phyloP scores from a whole-genome alignment of 768 basidiomycete genomes.

The Auriculariales sp. region DNA sequence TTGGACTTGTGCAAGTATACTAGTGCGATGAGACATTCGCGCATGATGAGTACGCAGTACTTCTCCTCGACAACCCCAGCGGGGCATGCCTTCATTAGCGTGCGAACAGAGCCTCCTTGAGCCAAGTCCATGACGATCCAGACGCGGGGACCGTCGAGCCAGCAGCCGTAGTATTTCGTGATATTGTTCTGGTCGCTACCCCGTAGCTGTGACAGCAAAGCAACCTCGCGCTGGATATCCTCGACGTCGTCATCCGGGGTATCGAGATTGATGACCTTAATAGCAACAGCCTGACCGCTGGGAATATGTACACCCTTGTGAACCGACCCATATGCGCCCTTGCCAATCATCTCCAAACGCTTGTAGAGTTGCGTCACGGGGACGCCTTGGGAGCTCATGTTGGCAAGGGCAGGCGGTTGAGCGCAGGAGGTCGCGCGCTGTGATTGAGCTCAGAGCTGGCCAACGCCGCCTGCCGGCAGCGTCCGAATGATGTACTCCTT shows the following conservation, averaged over 20 bases:
- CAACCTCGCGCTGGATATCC: conserved; percentile 93
- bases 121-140: conserved; percentile 99
- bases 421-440: no score
- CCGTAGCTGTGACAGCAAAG: conserved; percentile 76
- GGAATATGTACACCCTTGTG: conserved; percentile 79
- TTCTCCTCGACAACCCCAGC: conserved; percentile 73
- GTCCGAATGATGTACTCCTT: no score
- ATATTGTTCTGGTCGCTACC: conserved; percentile 72
- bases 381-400: conserved; percentile 3
- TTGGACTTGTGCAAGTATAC: conserved; percentile 84
- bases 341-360: conserved; percentile 85
- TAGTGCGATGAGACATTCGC: conserved; percentile 80
- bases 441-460: no score
- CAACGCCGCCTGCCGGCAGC: no score
- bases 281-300: conserved; percentile 79
- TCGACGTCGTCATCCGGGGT: conserved; percentile 91
- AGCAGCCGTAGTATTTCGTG: conserved; percentile 93
- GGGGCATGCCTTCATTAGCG: conserved; percentile 78
- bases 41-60: conserved; percentile 72
- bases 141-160: conserved; percentile 85
- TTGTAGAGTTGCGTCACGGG: conserved; percentile 44
- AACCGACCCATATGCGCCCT: conserved; percentile 92
- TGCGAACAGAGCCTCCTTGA: conserved; percentile 84
- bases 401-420: neutral
- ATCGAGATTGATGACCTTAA: conserved; percentile 98